Evolutionary conservation across 768 basidiomycete genomes (phyloP).

Genomic region (Podaxis sp.): DNA sequence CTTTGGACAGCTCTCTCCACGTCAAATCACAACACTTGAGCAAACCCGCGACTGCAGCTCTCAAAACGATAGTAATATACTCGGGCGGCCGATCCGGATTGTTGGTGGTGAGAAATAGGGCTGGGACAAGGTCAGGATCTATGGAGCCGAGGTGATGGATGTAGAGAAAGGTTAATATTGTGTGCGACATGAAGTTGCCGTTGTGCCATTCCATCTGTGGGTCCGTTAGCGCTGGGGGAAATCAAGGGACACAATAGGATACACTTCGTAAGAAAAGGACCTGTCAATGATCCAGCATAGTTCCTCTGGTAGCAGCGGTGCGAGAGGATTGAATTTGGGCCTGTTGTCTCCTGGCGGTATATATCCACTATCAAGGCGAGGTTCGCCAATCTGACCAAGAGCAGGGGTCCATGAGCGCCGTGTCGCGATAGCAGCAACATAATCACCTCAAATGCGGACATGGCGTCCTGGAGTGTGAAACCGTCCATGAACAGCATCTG

Average conservation of each 20-base stretch:
- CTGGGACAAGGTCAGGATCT: slow-evolving; percentile 46
- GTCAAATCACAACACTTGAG: slow-evolving; percentile 79
- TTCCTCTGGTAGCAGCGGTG: slow-evolving; percentile 68
- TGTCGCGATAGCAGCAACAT: background rate
- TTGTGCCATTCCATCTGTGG: slow-evolving; percentile 82
- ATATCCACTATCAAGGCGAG: slow-evolving; percentile 83
- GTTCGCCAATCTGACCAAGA: slow-evolving; percentile 73
- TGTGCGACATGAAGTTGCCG: slow-evolving; percentile 82
- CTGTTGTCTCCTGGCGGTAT: slow-evolving; percentile 34
- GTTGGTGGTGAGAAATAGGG: slow-evolving; percentile 15
- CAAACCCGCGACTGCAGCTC: slow-evolving; percentile 61
- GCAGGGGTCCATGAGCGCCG: background rate
- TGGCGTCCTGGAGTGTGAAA: slow-evolving; percentile 81
- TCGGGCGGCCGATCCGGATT: slow-evolving; percentile 52
- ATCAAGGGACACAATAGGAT: slow-evolving; percentile 12
- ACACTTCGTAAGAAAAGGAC: slow-evolving; percentile 74
- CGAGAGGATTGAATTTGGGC: slow-evolving; percentile 58
- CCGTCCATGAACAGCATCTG: slow-evolving; percentile 62
- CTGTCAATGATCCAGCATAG: slow-evolving; percentile 87
- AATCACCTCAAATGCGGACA: slow-evolving; percentile 85
- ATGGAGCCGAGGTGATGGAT: slow-evolving; percentile 61
- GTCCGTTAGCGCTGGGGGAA: slow-evolving; percentile 13
- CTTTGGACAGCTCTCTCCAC: slow-evolving; percentile 79
- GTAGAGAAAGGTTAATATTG: slow-evolving; percentile 75
- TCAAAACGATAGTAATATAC: slow-evolving; percentile 64